phyloP scores from a whole-genome alignment of 1,284 basidiomycete genomes.

The Sanghuangporus sanghuang region DNA sequence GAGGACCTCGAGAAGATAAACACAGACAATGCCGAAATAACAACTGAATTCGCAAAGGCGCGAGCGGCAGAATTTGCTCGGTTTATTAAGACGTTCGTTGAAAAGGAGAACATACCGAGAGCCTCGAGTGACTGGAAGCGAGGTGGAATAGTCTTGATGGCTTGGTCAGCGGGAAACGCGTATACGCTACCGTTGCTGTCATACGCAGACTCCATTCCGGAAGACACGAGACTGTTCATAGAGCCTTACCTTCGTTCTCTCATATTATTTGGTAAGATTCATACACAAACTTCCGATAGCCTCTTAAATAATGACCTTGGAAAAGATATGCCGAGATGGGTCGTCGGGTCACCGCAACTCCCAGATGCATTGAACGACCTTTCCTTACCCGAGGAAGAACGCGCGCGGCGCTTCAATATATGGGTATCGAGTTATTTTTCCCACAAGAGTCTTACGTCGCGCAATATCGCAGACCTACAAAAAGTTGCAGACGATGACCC shows the following conservation, averaged over 20 bases:
- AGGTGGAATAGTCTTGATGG: slow-evolving; percentile 18
- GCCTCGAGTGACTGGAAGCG: not conserved
- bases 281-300: not conserved
- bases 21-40: not conserved
- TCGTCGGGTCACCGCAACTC: slow-evolving; percentile 6
- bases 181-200: slow-evolving; percentile 11
- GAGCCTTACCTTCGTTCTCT: slow-evolving; percentile 17
- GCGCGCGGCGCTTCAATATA: slow-evolving; percentile 4
- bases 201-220: slow-evolving; percentile 12
- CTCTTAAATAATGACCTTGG: not conserved
- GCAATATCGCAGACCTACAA: slow-evolving; percentile 7
- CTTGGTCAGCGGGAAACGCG: slow-evolving; percentile 18
- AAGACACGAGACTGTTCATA: slow-evolving; percentile 5
- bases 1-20: slow-evolving; percentile 15
- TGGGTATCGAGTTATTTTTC: slow-evolving; percentile 19
- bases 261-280: slow-evolving; percentile 18
- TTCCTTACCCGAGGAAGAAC: slow-evolving; percentile 7
- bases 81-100: slow-evolving; percentile 19
- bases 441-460: slow-evolving; percentile 16
- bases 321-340: slow-evolving; percentile 16
- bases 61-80: slow-evolving; percentile 17
- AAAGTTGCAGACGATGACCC: not conserved
- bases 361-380: not conserved
- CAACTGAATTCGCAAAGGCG: slow-evolving; percentile 4
- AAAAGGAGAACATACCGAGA: slow-evolving; percentile 14